Percentiles rank a stretch among this genome's conserved stretches.
phyloP scores from a whole-genome alignment of 257 asterid genomes.

The Solanum paucissectum region DNA sequence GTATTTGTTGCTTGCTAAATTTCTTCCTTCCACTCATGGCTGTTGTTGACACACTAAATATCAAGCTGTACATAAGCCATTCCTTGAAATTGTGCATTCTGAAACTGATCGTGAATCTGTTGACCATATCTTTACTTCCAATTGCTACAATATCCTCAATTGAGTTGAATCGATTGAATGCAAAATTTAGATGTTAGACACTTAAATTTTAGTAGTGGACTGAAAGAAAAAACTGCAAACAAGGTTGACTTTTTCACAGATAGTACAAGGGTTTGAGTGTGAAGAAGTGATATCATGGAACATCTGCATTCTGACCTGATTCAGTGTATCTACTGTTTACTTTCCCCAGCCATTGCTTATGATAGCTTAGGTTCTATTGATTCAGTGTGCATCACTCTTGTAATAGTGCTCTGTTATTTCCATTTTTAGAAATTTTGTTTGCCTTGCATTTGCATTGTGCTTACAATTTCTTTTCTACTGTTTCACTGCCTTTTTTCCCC shows the following conservation, averaged over 20 bases:
- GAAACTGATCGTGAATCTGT: neutral
- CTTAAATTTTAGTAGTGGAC: neutral
- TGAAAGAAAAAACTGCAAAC: neutral
- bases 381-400: neutral
- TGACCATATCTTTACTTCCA: neutral
- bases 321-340: neutral
- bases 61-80: neutral
- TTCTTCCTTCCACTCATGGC: neutral
- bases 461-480: neutral
- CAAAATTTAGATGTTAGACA: neutral
- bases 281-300: neutral
- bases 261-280: neutral
- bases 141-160: neutral
- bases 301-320: neutral
- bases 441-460: neutral
- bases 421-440: neutral
- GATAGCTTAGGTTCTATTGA: neutral
- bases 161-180: neutral
- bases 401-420: neutral
- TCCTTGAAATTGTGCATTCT: neutral
- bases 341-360: neutral
- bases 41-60: neutral
- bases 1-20: neutral
- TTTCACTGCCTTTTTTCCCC: neutral
- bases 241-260: neutral